Percentiles rank a stretch among this genome's conserved stretches.
Conservation (phyloP, 176 grass and related monocot genomes). For the Oryza australiensis region DNA sequence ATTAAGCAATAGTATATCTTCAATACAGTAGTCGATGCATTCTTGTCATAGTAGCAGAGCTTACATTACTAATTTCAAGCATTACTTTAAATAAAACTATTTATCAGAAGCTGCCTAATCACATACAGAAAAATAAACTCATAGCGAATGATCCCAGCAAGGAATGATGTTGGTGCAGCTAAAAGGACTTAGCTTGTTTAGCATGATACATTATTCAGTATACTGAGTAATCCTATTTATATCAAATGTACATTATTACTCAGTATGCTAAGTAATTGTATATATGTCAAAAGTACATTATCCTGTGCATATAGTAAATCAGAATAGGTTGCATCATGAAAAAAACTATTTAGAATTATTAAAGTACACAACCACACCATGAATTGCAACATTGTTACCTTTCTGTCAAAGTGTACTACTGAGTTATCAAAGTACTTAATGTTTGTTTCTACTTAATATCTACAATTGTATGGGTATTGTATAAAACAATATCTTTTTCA, state of each 20-base stretch:
- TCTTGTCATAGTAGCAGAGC: not conserved
- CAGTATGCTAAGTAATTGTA: not conserved
- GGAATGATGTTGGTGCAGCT: not conserved
- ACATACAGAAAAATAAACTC: not conserved
- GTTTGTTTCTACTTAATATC: not conserved
- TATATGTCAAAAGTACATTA: not conserved
- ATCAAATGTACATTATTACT: not conserved
- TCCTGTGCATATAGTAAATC: not conserved
- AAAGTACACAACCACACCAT: not conserved
- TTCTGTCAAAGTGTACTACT: not conserved
- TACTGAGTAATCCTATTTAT: not conserved
- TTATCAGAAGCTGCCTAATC: not conserved
- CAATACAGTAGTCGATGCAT: not conserved
- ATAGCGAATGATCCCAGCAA: not conserved
- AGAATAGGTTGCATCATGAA: not conserved
- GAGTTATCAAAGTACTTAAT: not conserved
- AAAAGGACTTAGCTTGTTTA: not conserved
- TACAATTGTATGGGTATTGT: not conserved
- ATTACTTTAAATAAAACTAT: not conserved
- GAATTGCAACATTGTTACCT: not conserved
- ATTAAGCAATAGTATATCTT: not conserved
- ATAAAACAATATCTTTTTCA: not conserved
- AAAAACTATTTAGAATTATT: not conserved
- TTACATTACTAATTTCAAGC: not conserved
- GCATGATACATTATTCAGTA: not conserved